Evolutionary conservation across 352 stramenopile species (phyloP).

Genomic region (Globisporangium acanthophoron): DNA sequence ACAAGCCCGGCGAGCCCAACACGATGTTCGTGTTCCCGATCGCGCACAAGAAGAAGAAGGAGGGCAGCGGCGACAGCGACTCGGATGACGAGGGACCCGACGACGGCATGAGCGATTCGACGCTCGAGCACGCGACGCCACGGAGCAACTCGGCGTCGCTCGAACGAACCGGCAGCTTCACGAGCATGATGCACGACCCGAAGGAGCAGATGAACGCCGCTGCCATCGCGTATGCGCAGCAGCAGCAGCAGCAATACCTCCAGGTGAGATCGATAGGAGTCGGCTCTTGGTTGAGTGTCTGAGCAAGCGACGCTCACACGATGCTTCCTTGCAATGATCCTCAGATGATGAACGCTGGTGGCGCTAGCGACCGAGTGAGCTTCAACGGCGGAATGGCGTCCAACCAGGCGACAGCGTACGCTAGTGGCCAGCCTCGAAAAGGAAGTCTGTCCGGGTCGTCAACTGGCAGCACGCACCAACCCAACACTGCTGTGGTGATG

Average conservation of each 20-base stretch:
- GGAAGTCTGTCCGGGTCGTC: slow-evolving; percentile 2
- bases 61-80: slow-evolving; percentile 30
- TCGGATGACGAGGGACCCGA: slow-evolving; percentile 19
- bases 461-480: slow-evolving; percentile 16
- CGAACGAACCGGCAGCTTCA: slow-evolving; percentile 12
- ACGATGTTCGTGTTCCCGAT: slow-evolving; percentile 84
- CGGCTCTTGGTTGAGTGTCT: neutral
- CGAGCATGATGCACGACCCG: slow-evolving; percentile 13
- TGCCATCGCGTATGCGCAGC: slow-evolving; percentile 7
- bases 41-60: slow-evolving; percentile 34
- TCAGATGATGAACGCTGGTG: slow-evolving; percentile 1
- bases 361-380: slow-evolving; percentile 4
- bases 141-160: slow-evolving; percentile 7
- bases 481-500: neutral
- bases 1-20: slow-evolving; percentile 41
- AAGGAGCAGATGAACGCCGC: slow-evolving; percentile 9
- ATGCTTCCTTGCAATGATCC: neutral
- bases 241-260: slow-evolving; percentile 12
- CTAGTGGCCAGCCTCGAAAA: slow-evolving; percentile 6
- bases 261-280: slow-evolving; percentile 1
- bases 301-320: neutral
- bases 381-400: slow-evolving; percentile 2
- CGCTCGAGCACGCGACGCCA: slow-evolving; percentile 12
- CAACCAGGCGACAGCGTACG: slow-evolving; percentile 11
- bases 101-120: slow-evolving; percentile 17